Conservation (phyloP, 192 early-diverging fungal genomes). For the Entomortierella lignicola region DNA sequence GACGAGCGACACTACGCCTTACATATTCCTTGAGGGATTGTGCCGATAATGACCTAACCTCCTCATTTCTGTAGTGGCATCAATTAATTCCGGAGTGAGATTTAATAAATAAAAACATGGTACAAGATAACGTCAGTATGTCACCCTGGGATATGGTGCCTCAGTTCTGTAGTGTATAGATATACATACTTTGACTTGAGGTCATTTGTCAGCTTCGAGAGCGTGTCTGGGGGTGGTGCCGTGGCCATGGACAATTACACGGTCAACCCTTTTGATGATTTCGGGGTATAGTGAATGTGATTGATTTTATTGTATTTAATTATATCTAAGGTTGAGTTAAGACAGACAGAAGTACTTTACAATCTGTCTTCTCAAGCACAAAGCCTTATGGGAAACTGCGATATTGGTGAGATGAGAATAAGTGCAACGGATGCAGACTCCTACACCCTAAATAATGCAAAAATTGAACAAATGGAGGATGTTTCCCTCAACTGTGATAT, state of each 20-base stretch:
- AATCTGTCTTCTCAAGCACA: too few relatives aligned
- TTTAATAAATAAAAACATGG: not conserved
- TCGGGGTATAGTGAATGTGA: not conserved
- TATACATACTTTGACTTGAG: conserved; percentile 64
- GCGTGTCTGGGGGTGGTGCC: conserved; percentile 33
- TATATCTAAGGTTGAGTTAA: not conserved
- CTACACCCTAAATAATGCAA: too few relatives aligned
- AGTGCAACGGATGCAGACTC: too few relatives aligned
- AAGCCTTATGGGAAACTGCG: too few relatives aligned
- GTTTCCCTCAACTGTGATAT: not conserved
- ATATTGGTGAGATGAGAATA: too few relatives aligned
- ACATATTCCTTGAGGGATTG: conserved; percentile 74
- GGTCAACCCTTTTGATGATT: not conserved
- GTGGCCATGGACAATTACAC: conserved; percentile 43
- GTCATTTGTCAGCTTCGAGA: conserved; percentile 50
- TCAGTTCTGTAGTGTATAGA: not conserved
- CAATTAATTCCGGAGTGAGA: not conserved
- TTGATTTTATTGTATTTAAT: not conserved
- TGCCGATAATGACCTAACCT: conserved; percentile 65
- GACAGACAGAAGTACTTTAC: too few relatives aligned
- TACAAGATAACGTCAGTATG: not conserved
- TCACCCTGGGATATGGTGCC: not conserved
- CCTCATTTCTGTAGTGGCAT: conserved; percentile 65
- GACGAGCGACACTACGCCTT: conserved; percentile 49
- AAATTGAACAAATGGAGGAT: not conserved